Conservation (phyloP, 1,284 basidiomycete genomes). For the Rhodotorula glutinis region DNA sequence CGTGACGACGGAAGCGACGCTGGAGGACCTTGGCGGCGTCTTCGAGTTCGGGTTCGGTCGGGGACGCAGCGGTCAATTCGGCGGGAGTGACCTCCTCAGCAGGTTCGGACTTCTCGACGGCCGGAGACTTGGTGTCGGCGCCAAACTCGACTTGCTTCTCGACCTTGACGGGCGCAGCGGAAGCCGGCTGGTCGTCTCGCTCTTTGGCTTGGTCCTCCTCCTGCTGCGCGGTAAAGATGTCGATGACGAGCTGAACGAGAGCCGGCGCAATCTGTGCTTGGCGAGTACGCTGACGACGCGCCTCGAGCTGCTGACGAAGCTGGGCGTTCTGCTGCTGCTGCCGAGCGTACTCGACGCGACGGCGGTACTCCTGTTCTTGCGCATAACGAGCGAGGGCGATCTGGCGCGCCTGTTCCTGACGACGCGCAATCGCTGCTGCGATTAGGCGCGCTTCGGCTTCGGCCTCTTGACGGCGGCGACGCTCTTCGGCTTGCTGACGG, state of each 20-base stretch:
- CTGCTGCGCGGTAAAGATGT: background rate
- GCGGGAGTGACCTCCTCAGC: background rate
- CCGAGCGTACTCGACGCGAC: conserved; percentile 1
- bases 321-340: conserved; percentile 8
- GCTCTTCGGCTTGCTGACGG: background rate
- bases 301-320: background rate
- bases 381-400: background rate
- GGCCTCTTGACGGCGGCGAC: conserved; percentile 6
- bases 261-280: background rate
- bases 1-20: conserved; percentile 23
- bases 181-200: background rate
- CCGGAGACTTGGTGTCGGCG: background rate
- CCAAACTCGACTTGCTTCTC: background rate
- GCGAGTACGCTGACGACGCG: background rate
- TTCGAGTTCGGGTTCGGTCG: background rate
- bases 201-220: background rate
- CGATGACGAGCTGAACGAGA: conserved; percentile 8
- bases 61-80: no score
- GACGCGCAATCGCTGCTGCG: background rate
- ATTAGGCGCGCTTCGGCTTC: conserved; percentile 3
- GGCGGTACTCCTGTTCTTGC: conserved; percentile 16
- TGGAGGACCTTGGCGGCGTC: conserved; percentile 20
- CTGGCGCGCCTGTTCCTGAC: background rate
- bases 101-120: background rate
- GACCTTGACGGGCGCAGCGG: background rate